Percentiles rank a stretch among this genome's conserved stretches.
These are phyloP conservation scores for Fraxinus dipetala DNA, from an alignment of 305 asterid genomes.

Conservation along the genomic window DNA sequence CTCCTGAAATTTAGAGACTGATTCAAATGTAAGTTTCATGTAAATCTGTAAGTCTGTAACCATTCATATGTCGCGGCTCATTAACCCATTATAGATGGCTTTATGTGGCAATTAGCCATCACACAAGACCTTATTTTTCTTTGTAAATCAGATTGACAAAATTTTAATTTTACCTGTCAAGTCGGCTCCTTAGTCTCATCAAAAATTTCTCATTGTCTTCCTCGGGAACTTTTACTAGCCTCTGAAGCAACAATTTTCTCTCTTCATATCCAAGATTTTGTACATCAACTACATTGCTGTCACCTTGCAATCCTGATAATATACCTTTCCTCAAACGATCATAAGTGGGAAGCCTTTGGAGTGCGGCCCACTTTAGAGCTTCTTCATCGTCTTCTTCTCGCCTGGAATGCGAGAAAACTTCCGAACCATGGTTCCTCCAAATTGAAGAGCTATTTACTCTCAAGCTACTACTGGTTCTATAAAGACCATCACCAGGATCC, in stretches of 20 bases:
- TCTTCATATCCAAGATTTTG: conserved; percentile 43
- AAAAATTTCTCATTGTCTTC: conserved; percentile 60
- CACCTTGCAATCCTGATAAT: conserved; percentile 41
- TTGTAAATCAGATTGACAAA: not conserved
- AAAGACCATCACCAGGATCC: conserved; percentile 19
- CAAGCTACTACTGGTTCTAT: conserved; percentile 25
- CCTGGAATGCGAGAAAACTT: conserved; percentile 32
- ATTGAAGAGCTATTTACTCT: conserved; percentile 27
- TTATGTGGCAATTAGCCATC: not conserved
- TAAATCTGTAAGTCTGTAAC: not conserved
- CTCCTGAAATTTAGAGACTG: not conserved
- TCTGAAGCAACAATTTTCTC: conserved; percentile 42
- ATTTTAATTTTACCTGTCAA: conserved; percentile 43
- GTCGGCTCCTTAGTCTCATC: conserved; percentile 42
- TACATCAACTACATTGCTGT: conserved; percentile 40
- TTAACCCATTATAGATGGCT: not conserved
- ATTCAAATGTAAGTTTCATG: not conserved
- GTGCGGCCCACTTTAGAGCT: conserved; percentile 64
- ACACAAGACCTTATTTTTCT: not conserved
- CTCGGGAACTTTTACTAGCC: conserved; percentile 43
- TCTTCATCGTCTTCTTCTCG: conserved; percentile 44
- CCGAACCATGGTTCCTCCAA: conserved; percentile 32
- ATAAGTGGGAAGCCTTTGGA: conserved; percentile 59
- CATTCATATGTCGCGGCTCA: not conserved
- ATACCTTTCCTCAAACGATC: conserved; percentile 49